Evolutionary conservation across 2,329 filamentous ascomycete genomes (phyloP).

Genomic region (Microsporum ferrugineum): DNA sequence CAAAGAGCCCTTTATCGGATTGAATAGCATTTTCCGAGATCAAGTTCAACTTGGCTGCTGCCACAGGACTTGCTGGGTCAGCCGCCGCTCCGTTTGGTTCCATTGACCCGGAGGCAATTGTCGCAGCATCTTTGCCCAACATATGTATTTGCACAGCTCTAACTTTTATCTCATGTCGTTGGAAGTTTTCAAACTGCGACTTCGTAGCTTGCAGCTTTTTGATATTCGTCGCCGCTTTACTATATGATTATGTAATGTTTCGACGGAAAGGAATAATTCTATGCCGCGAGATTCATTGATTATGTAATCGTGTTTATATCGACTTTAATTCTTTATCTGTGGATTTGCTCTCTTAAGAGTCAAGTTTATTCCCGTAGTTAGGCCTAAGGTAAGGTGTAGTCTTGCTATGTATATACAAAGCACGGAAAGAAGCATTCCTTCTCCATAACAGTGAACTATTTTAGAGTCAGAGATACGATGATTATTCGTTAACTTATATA

Average conservation of each 20-base stretch:
- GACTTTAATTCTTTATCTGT: no score
- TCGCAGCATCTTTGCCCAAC: slow-evolving; percentile 11
- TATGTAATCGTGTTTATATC: not conserved
- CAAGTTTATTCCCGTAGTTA: no score
- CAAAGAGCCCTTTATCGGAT: slow-evolving; percentile 32
- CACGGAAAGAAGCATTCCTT: no score
- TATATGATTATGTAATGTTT: not conserved
- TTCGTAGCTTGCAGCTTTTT: not conserved
- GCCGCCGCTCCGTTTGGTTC: slow-evolving; percentile 25
- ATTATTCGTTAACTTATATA: no score
- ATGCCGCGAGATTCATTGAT: not conserved
- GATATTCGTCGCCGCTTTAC: not conserved
- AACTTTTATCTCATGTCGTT: not conserved
- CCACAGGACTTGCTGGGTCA: slow-evolving; percentile 10
- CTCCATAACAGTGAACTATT: no score
- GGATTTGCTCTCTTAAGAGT: no score
- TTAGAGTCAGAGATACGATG: no score
- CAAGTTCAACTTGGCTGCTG: slow-evolving; percentile 25
- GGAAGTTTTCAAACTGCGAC: not conserved
- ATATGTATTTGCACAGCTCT: slow-evolving; percentile 12
- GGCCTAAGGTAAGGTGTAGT: no score
- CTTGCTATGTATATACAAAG: no score
- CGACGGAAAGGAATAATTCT: not conserved
- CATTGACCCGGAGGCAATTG: slow-evolving; percentile 23
- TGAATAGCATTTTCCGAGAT: slow-evolving; percentile 23